These are phyloP conservation scores for Suillus decipiens DNA, from an alignment of 768 basidiomycete species.

Conservation along the genomic window DNA sequence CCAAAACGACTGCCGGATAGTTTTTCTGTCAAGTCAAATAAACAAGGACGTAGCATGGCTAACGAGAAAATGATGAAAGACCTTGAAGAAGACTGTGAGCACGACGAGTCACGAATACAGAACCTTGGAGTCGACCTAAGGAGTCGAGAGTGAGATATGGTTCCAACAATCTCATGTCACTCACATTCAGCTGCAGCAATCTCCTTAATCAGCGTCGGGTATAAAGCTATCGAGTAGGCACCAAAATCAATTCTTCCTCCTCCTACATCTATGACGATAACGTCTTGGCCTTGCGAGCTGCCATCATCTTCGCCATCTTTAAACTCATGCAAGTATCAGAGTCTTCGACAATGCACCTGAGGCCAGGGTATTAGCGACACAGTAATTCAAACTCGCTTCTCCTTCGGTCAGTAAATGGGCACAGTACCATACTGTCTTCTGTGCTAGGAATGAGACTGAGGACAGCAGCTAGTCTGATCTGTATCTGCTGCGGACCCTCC, in stretches of 20 bases:
- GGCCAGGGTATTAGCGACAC: slow-evolving; percentile 48
- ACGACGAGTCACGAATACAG: slow-evolving; percentile 39
- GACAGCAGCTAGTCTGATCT: slow-evolving; percentile 56
- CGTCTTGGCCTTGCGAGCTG: slow-evolving; percentile 31
- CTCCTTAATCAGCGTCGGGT: slow-evolving; percentile 42
- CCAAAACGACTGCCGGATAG: slow-evolving; percentile 34
- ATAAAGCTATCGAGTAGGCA: slow-evolving; percentile 41
- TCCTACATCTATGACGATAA: slow-evolving; percentile 55
- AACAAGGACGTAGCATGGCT: slow-evolving; percentile 4
- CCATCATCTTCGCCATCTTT: slow-evolving; percentile 23
- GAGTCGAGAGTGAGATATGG: background rate
- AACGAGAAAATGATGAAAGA: slow-evolving; percentile 20
- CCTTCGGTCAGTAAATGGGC: slow-evolving; percentile 64
- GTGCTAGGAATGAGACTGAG: slow-evolving; percentile 47
- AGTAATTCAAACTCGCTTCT: slow-evolving; percentile 62
- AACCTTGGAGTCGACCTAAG: slow-evolving; percentile 43
- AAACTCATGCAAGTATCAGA: slow-evolving; percentile 17
- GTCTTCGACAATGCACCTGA: slow-evolving; percentile 29
- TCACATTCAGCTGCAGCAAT: slow-evolving; percentile 37
- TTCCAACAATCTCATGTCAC: slow-evolving; percentile 4
- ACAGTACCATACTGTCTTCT: slow-evolving; percentile 39
- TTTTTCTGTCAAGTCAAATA: slow-evolving; percentile 21
- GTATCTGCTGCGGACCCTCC: slow-evolving; percentile 59
- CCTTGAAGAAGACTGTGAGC: slow-evolving; percentile 35
- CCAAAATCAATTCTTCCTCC: slow-evolving; percentile 47